A percentile compares a stretch with the other conserved stretches of the same genome.
Conservation (phyloP, 2,329 filamentous ascomycete species). For the Beauveria caledonica region DNA sequence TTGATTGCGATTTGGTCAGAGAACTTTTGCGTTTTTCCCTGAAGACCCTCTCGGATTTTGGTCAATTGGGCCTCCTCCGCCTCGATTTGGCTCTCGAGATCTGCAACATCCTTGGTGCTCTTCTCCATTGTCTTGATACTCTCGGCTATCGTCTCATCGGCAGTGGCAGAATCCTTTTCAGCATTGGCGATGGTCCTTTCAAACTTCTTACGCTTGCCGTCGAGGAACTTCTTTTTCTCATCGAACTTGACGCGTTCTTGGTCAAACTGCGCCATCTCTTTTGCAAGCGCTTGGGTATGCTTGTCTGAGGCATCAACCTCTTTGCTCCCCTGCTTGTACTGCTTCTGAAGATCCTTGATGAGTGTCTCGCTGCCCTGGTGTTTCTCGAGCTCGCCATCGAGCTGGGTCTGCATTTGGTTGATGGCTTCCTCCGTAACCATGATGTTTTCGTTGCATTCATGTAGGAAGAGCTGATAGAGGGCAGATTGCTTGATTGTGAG, state of each 20-base stretch:
- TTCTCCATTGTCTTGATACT: constrained; percentile 71
- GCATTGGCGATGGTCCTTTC: constrained; percentile 79
- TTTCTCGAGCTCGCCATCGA: constrained; percentile 83
- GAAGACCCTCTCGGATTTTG: constrained; percentile 76
- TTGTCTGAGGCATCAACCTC: constrained; percentile 79
- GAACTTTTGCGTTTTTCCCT: constrained; percentile 91
- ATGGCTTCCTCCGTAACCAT: constrained; percentile 84
- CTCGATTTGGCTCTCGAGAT: constrained; percentile 68
- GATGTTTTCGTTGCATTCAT: constrained; percentile 83
- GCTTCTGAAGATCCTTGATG: constrained; percentile 82
- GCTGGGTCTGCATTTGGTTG: constrained; percentile 76
- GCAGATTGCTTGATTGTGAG: constrained; percentile 81
- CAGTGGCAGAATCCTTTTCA: constrained; percentile 65
- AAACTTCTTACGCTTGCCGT: constrained; percentile 86
- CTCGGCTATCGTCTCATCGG: constrained; percentile 68
- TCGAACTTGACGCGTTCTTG: constrained; percentile 97
- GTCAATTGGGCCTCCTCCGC: constrained; percentile 74
- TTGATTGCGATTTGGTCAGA: constrained; percentile 88
- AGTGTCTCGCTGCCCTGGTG: constrained; percentile 82
- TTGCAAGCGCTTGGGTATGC: constrained; percentile 66
- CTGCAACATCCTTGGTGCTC: constrained; percentile 63
- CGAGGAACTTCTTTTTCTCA: constrained; percentile 92
- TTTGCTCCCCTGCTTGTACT: constrained; percentile 73
- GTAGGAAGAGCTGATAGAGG: constrained; percentile 84
- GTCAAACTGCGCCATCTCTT: constrained; percentile 87